phyloP scores from a whole-genome alignment of 1,139 yeast species.

The Yamadazyma dushanensis region DNA sequence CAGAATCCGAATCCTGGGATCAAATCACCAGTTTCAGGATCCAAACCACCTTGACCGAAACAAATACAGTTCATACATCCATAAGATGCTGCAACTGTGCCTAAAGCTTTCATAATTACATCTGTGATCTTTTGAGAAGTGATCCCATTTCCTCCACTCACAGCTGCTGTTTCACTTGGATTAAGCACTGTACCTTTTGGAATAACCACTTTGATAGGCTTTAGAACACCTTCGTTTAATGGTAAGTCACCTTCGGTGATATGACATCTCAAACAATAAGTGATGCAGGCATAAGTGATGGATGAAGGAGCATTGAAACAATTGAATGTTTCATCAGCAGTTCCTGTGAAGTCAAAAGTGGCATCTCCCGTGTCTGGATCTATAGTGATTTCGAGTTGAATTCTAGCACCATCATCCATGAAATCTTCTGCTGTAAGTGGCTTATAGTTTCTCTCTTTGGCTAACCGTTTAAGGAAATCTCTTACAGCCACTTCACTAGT shows the following conservation, averaged over 20 bases:
- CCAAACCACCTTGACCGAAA: constrained; percentile 43
- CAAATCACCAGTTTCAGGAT: constrained; percentile 30
- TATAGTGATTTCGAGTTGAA: constrained; percentile 44
- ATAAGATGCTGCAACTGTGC: constrained; percentile 54
- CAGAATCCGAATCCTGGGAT: constrained; percentile 45
- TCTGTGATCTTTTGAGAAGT: constrained; percentile 55
- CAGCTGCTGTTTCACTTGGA: constrained; percentile 46
- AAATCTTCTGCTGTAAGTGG: constrained; percentile 49
- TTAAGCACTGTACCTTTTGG: constrained; percentile 39
- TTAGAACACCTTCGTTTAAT: constrained; percentile 47
- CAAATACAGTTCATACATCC: constrained; percentile 42
- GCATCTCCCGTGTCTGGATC: constrained; percentile 46
- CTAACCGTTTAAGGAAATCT: constrained; percentile 34
- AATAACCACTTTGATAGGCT: constrained; percentile 37
- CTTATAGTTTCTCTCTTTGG: constrained; percentile 29
- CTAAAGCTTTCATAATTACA: constrained; percentile 65
- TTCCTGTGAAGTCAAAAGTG: constrained; percentile 57
- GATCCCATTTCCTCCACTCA: constrained; percentile 49
- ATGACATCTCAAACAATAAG: constrained; percentile 43
- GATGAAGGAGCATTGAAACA: constrained; percentile 48
- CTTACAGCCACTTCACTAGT: constrained; percentile 63
- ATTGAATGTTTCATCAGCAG: constrained; percentile 40
- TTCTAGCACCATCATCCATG: constrained; percentile 63
- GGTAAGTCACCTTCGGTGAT: constrained; percentile 52
- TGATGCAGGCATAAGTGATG: constrained; percentile 42